Base-by-base conservation (phyloP, 768 basidiomycete species). In the Collybia sordida region DNA sequence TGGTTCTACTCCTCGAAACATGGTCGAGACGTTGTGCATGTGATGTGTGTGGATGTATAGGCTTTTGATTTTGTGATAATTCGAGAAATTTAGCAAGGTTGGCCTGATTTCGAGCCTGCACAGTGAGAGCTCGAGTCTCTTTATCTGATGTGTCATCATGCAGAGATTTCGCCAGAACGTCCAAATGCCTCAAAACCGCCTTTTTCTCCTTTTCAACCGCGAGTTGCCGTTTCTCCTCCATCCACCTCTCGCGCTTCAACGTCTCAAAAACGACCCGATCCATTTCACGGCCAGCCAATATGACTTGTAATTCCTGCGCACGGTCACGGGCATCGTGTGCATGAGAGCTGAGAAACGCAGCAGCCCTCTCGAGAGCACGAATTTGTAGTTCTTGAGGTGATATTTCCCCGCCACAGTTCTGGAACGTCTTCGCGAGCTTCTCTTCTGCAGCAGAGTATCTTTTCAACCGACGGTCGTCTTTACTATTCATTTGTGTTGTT, bases 241-340 rank as follows among this genome's bases (percentile, higher is more conserved):
- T 66, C 80, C 79, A 81, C 24, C 77, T 72, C 42, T 79, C 70
- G 1, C 69, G 70, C 51, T 79, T 72, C 35, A 78, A 62, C 7
- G 69, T 51, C 49, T 64, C 61, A 50, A 71, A 76, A 15, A 55
- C 54, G 5, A 51, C 58, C 0, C 74, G 74, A 6, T 78, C 73
- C 4, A 65, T 53, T 39, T 67, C 68, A 44, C 73, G 66, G 43
- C 74, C 68, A 0, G 63, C 56, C 15, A 80, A 66, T 37, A 70
- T 53, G 17, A 56, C 55, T 12, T 72, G 72, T 27, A 81, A 64
- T 47, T 67, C 71, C 39, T 65, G 67, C 5, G 72, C 67, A 49
- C 70, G 67, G 43, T 76, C 70, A 48, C 71, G 67, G 1, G 78
- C 72, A 22, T 80, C 78, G 18, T 63, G 60, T 8, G 74, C 78